Evolutionary conservation across 345 rosid genomes (phyloP).

Genomic region (Gossypium longicalyx): DNA sequence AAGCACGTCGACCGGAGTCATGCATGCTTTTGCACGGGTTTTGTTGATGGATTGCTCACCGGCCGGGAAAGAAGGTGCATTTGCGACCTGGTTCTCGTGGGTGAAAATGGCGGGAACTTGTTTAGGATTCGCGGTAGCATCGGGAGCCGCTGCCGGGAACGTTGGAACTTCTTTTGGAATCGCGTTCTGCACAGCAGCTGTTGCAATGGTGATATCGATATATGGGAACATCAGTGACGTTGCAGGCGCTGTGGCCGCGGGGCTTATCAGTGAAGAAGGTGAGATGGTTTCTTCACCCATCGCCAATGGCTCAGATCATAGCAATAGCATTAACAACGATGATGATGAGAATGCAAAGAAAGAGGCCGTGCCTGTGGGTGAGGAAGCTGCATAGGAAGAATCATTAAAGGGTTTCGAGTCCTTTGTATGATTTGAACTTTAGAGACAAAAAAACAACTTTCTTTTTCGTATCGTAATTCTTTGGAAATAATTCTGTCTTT

Average conservation of each 20-base stretch:
- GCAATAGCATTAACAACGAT: not conserved
- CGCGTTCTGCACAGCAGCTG: slow-evolving; percentile 25
- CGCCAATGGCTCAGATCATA: not conserved
- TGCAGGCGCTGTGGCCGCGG: slow-evolving; percentile 48
- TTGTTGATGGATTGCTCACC: slow-evolving; percentile 48
- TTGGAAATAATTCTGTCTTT: not conserved
- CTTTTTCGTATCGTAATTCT: not conserved
- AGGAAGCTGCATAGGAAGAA: not conserved
- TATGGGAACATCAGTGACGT: slow-evolving; percentile 50
- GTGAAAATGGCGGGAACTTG: slow-evolving; percentile 39
- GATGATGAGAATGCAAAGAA: not conserved
- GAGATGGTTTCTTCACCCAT: slow-evolving; percentile 3
- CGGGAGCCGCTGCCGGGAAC: slow-evolving; percentile 31
- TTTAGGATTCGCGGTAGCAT: slow-evolving; percentile 44
- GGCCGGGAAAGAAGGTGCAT: slow-evolving; percentile 45
- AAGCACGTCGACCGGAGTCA: slow-evolving; percentile 43
- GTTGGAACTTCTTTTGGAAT: slow-evolving; percentile 35
- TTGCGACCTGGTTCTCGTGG: slow-evolving; percentile 48
- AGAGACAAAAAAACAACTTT: not conserved
- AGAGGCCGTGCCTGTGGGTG: not conserved
- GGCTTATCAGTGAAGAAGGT: slow-evolving; percentile 23
- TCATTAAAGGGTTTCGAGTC: not conserved
- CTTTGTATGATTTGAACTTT: too few species aligned
- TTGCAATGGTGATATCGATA: slow-evolving; percentile 34
- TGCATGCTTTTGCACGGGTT: slow-evolving; percentile 44